Evolutionary conservation across 169 alveolate species (phyloP).

Genomic region (Perkinsus chesapeaki): DNA sequence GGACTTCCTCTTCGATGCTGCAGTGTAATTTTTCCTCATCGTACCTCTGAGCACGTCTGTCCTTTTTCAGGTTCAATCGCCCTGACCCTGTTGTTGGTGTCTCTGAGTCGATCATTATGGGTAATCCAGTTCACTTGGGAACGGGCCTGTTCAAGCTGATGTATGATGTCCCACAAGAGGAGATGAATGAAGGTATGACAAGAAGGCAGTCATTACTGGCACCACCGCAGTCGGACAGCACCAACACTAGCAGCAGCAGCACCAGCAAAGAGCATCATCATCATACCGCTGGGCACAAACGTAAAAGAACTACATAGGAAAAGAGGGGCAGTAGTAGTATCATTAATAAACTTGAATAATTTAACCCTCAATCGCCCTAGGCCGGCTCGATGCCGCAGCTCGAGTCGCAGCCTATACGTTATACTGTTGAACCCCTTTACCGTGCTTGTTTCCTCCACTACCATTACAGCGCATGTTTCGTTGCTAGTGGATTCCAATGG

Average conservation of each 20-base stretch:
- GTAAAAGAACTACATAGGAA: not conserved
- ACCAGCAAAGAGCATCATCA: not conserved
- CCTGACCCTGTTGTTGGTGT: constrained; percentile 86
- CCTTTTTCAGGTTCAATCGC: constrained; percentile 34
- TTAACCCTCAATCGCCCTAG: too few relatives aligned
- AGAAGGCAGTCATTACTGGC: not conserved
- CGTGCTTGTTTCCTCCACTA: not conserved
- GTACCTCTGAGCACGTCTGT: constrained; percentile 33
- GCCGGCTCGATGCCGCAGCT: not conserved
- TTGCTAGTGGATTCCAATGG: not conserved
- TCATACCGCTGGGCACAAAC: not conserved
- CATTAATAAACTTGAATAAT: too few relatives aligned
- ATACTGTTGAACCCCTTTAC: not conserved
- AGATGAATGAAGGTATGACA: not conserved
- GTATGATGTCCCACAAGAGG: not conserved
- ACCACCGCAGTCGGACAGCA: too few relatives aligned
- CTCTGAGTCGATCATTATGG: constrained; percentile 93
- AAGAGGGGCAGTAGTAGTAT: too few relatives aligned
- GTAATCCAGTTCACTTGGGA: constrained; percentile 87
- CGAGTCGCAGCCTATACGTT: not conserved
- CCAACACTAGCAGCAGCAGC: too few relatives aligned
- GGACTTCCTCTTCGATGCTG: constrained; percentile 95
- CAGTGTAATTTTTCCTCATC: constrained; percentile 63
- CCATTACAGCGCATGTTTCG: not conserved
- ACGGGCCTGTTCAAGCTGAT: constrained; percentile 89